Evolutionary conservation across 768 basidiomycete species (phyloP).

Genomic region (Macrolepiota fuliginosa): DNA sequence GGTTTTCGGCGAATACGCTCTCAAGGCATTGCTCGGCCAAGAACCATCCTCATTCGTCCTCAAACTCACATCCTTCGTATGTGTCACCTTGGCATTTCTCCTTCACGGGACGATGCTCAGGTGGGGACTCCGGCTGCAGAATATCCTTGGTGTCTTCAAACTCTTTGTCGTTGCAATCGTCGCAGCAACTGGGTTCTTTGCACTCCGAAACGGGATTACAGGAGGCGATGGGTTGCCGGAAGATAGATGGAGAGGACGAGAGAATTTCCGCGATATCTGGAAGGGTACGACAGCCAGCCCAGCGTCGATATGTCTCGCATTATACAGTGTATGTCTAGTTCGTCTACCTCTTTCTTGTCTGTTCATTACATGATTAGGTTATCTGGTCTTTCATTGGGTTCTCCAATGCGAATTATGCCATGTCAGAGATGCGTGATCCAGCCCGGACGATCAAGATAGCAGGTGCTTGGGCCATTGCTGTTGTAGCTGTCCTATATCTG

Average conservation of each 20-base stretch:
- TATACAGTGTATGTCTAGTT: conserved; percentile 42
- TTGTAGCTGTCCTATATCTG: conserved; percentile 55
- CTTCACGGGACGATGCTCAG: conserved; percentile 44
- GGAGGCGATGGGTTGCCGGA: conserved; percentile 21
- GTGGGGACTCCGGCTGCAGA: conserved; percentile 60
- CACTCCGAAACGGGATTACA: conserved; percentile 31
- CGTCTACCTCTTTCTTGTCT: not conserved
- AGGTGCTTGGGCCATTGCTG: conserved; percentile 55
- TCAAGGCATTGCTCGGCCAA: conserved; percentile 24
- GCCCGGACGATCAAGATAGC: conserved; percentile 61
- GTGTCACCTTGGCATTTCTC: conserved; percentile 33
- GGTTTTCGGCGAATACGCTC: conserved; percentile 58
- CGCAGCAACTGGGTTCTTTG: conserved; percentile 46
- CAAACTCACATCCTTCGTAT: conserved; percentile 33
- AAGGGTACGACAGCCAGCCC: conserved; percentile 45
- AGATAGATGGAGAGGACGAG: conserved; percentile 29
- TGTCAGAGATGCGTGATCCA: conserved; percentile 63
- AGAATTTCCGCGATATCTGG: conserved; percentile 32
- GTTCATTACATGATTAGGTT: conserved; percentile 32
- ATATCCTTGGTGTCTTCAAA: conserved; percentile 60
- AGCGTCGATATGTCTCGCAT: conserved; percentile 51
- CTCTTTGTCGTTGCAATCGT: conserved; percentile 46
- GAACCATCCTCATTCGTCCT: conserved; percentile 23
- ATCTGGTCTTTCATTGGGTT: conserved; percentile 55
- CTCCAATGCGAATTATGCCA: conserved; percentile 65